Conservation (phyloP, 2,329 filamentous ascomycete species). For the Mollisia scopiformis region DNA sequence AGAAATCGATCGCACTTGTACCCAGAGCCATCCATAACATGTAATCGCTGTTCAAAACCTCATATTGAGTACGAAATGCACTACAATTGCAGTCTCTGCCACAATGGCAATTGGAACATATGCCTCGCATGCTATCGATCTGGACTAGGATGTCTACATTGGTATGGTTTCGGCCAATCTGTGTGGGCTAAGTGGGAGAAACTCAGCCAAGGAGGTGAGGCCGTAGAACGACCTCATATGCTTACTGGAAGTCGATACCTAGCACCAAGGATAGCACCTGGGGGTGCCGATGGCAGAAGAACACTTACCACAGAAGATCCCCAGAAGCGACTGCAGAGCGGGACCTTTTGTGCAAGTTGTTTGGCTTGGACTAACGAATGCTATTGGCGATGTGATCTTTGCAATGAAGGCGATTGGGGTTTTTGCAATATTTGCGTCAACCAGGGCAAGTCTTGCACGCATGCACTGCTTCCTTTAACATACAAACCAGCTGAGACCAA, state of each 20-base stretch:
- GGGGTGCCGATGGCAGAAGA: constrained; percentile 56
- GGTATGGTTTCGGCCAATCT: constrained; percentile 83
- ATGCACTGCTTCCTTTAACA: constrained; percentile 76
- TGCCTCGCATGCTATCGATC: constrained; percentile 80
- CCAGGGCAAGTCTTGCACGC: constrained; percentile 78
- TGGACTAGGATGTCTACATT: constrained; percentile 79
- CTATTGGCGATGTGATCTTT: constrained; percentile 86
- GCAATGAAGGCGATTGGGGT: constrained; percentile 94
- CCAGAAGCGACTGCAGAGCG: constrained; percentile 68
- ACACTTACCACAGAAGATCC: constrained; percentile 71
- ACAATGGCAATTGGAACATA: constrained; percentile 73
- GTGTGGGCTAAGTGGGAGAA: constrained; percentile 71
- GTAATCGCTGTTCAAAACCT: constrained; percentile 68
- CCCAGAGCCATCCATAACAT: constrained; percentile 73
- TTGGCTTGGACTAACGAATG: constrained; percentile 75
- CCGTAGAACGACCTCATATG: constrained; percentile 56
- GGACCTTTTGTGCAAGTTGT: constrained; percentile 84
- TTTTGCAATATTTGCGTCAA: constrained; percentile 90
- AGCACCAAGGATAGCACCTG: constrained; percentile 51
- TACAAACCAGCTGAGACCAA: constrained; percentile 51
- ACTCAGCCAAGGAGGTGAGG: constrained; percentile 38
- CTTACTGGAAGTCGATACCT: constrained; percentile 60
- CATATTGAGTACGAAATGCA: constrained; percentile 87
- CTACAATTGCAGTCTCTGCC: constrained; percentile 78
- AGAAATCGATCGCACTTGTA: constrained; percentile 49